phyloP scores from a whole-genome alignment of 2,329 filamentous ascomycete genomes.

The Plectosphaerella cucumerina region DNA sequence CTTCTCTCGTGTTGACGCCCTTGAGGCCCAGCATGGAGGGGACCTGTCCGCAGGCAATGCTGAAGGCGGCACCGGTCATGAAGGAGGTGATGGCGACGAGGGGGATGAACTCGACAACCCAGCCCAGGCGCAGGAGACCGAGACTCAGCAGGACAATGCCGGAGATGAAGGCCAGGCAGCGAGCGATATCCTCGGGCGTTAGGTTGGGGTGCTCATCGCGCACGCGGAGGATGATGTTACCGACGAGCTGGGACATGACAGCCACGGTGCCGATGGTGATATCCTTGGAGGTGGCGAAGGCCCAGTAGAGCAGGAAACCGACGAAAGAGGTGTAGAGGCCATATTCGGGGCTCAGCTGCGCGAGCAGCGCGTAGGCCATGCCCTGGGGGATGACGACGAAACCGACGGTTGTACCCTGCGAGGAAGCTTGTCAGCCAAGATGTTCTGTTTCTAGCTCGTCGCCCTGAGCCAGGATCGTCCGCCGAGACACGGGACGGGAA shows the following conservation, averaged over 20 bases:
- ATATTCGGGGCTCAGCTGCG: conserved; percentile 62
- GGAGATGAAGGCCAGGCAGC: conserved; percentile 38
- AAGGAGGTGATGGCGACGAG: conserved; percentile 46
- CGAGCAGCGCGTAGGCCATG: conserved; percentile 75
- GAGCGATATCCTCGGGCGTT: conserved; percentile 35
- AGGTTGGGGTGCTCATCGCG: conserved; percentile 27
- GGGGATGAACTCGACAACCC: conserved; percentile 48
- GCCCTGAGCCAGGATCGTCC: no score
- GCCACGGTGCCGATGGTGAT: conserved; percentile 65
- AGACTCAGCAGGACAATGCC: conserved; percentile 39
- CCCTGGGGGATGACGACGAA: conserved; percentile 75
- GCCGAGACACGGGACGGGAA: background rate
- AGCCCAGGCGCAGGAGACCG: conserved; percentile 42
- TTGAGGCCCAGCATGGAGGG: conserved; percentile 38
- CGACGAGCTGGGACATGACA: conserved; percentile 46
- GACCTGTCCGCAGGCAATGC: conserved; percentile 44
- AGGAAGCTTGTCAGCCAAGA: conserved; percentile 8
- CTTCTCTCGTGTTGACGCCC: conserved; percentile 37
- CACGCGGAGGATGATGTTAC: conserved; percentile 38
- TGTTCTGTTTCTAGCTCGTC: background rate
- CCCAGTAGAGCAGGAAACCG: conserved; percentile 76
- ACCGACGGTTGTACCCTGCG: conserved; percentile 56
- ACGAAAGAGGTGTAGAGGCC: conserved; percentile 82
- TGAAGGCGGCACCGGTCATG: conserved; percentile 46
- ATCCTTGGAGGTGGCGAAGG: conserved; percentile 81